A percentile compares a stretch with the other conserved stretches of the same genome.
Evolutionary conservation across 2,329 filamentous ascomycete species (phyloP).

Genomic region (Alternaria rosae): DNA sequence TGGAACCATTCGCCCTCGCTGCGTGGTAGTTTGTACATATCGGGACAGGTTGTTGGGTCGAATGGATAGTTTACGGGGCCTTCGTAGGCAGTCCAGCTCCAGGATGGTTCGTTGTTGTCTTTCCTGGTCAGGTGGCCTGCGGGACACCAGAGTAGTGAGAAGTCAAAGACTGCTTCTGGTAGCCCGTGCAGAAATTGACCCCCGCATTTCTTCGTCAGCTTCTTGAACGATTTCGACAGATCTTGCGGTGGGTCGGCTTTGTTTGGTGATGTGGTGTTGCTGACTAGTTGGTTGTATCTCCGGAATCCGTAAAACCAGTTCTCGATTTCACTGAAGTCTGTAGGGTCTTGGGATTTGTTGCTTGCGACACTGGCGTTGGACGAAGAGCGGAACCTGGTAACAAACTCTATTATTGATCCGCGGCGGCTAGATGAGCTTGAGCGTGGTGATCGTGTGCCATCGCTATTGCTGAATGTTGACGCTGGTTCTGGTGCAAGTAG

Average conservation of each 20-base stretch:
- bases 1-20: slow-evolving; percentile 36
- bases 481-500: slow-evolving; percentile 26
- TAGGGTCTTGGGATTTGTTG: slow-evolving; percentile 22
- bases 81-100: slow-evolving; percentile 43
- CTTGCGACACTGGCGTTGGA: slow-evolving; percentile 33
- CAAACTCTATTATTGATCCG: slow-evolving; percentile 30
- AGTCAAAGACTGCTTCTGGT: slow-evolving; percentile 44
- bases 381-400: slow-evolving; percentile 36
- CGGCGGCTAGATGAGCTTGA: slow-evolving; percentile 33
- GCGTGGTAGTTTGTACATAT: slow-evolving; percentile 29
- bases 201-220: slow-evolving; percentile 39
- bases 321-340: slow-evolving; percentile 35
- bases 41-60: slow-evolving; percentile 43
- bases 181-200: slow-evolving; percentile 40
- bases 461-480: slow-evolving; percentile 35
- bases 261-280: slow-evolving; percentile 24
- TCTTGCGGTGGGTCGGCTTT: slow-evolving; percentile 21
- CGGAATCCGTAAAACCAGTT: slow-evolving; percentile 43
- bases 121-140: slow-evolving; percentile 24
- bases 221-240: slow-evolving; percentile 32
- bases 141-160: slow-evolving; percentile 46
- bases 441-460: slow-evolving; percentile 32
- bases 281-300: slow-evolving; percentile 43
- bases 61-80: slow-evolving; percentile 44
- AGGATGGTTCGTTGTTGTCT: slow-evolving; percentile 33